These are phyloP conservation scores for Gillenia trifoliata DNA, from an alignment of 306 rosid species.

Conservation along the genomic window DNA sequence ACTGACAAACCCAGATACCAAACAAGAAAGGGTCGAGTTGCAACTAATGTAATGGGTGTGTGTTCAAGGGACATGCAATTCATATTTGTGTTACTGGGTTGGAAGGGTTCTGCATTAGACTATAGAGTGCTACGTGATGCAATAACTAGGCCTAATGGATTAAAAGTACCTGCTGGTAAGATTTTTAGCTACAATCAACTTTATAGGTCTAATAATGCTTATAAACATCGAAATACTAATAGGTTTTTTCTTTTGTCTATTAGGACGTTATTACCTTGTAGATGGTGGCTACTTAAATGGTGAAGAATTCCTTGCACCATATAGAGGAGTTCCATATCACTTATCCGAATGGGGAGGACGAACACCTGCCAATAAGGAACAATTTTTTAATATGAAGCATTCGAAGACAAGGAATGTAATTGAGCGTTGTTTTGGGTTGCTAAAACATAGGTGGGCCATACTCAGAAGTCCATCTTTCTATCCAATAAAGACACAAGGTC, in stretches of 20 bases:
- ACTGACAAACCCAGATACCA: not conserved
- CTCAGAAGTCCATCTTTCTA: too few species aligned
- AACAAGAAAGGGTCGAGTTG: not conserved
- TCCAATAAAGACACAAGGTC: too few species aligned
- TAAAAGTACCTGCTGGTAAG: too few species aligned
- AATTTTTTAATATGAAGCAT: not conserved
- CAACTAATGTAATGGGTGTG: not conserved
- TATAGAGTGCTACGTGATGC: too few species aligned
- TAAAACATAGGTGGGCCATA: too few species aligned
- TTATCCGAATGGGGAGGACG: not conserved
- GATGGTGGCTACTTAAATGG: not conserved
- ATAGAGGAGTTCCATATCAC: not conserved
- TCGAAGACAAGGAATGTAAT: too few species aligned
- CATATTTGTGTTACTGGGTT: not conserved
- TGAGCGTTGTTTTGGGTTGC: not conserved
- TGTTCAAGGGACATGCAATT: not conserved
- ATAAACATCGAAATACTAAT: too few species aligned
- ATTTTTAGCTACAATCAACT: too few species aligned
- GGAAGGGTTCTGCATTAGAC: too few species aligned
- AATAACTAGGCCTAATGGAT: too few species aligned
- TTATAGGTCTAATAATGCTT: too few species aligned
- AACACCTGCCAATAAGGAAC: not conserved
- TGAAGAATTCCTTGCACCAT: not conserved
- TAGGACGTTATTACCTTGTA: not conserved
- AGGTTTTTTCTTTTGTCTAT: not conserved